Evolutionary conservation across 2,329 filamentous ascomycete genomes (phyloP), one percentile per base, ranked within the genome.

Genomic region (Fusarium transvaalense): DNA sequence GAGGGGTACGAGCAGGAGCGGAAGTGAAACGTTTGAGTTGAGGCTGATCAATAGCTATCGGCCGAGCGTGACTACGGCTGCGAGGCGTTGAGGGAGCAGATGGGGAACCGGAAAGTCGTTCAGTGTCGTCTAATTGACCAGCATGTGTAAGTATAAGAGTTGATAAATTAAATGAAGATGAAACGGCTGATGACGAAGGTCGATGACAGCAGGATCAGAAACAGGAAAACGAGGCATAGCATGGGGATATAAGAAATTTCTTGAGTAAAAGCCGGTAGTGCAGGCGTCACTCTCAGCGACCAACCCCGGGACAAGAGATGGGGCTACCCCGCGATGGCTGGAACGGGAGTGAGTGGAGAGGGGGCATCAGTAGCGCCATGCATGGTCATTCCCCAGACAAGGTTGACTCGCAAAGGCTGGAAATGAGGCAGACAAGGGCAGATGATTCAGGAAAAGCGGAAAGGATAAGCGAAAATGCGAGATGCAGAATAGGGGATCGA

Each of bases 31-130:
- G 82, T 66, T 77, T 81, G 45, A 77, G 68, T 27, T 78, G 71
- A 25, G 85, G 84, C 6, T 85, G 69, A 64, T 86, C 83, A 61
- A 88, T 89, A 39, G 83, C 78, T 69, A 89, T 88, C 50, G 87
- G 86, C 38, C 79, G 79, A 71, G 81, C 84, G 72, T 61, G 54
- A 50, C 54, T 71, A 31, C 51, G 71, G 58, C 37, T 69, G 73
- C 54, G 68, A 56, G 52, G 73, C 43, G 58, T 71, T 48, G 48
- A 67, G 52, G 72, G 60, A 51, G 66, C 70, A 56, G 68, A 71
- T n/a, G 66, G 64, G 39, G 66, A 56, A 48, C 56, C 42, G 52
- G 54, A 43, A 39, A 62, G 56, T 41, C 32, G 54, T 12, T 61
- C 66, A 60, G 60, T 48, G 45, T 74, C 68, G 47, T 73, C 72